These are phyloP conservation scores for Phytopythium kandeliae DNA, from an alignment of 352 stramenopile genomes.

Conservation along the genomic window DNA sequence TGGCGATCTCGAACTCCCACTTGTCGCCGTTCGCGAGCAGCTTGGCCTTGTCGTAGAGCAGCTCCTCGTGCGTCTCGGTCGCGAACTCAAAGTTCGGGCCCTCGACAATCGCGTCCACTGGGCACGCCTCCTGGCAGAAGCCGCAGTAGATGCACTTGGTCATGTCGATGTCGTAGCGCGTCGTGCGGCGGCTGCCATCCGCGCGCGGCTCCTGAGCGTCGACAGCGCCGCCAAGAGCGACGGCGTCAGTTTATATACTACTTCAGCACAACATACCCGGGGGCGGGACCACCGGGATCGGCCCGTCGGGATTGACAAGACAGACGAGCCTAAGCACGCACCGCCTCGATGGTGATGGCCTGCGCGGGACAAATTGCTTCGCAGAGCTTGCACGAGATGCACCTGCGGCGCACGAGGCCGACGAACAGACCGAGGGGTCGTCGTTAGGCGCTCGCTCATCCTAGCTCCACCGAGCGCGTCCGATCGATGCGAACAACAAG, in stretches of 20 bases:
- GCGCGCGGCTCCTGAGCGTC: constrained; percentile 88
- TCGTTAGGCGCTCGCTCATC: too few species aligned
- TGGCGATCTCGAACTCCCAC: constrained; percentile 99
- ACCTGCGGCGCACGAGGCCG: constrained; percentile 41
- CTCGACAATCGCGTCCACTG: constrained; percentile 99
- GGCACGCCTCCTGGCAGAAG: constrained; percentile 95
- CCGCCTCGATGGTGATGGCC: constrained; percentile 99
- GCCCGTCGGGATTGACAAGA: neutral
- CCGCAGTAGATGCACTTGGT: constrained; percentile 99
- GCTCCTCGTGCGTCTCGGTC: constrained; percentile 99
- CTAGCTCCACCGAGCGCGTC: neutral
- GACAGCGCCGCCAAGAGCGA: neutral
- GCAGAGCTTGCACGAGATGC: constrained; percentile 99
- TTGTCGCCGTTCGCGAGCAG: constrained; percentile 99
- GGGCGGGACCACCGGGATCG: neutral
- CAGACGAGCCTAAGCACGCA: constrained; percentile 16
- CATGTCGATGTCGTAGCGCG: constrained; percentile 99
- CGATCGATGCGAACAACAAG: neutral
- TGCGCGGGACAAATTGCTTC: constrained; percentile 99
- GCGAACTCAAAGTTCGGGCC: constrained; percentile 99
- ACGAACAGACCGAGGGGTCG: too few species aligned
- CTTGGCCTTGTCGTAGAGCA: constrained; percentile 99
- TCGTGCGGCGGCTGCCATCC: constrained; percentile 98
- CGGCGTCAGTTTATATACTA: neutral
- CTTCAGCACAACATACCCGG: too few species aligned